phyloP scores from a whole-genome alignment of 169 alveolate species.

The Besnoitia besnoiti region DNA sequence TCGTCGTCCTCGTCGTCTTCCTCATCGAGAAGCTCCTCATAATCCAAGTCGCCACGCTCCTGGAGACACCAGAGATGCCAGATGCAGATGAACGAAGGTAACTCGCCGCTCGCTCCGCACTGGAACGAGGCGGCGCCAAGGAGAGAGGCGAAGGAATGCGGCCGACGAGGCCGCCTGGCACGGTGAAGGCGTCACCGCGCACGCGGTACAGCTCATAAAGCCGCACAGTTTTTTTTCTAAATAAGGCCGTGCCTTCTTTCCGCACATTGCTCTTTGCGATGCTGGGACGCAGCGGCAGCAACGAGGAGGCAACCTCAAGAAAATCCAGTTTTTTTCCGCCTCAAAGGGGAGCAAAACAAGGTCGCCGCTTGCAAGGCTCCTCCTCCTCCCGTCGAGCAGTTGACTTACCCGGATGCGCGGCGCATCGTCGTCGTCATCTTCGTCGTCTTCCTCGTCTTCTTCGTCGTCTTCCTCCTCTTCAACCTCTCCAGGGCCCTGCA shows the following conservation, averaged over 20 bases:
- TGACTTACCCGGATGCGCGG: slow-evolving; percentile 28
- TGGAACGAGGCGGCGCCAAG: background rate
- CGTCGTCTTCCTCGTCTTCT: slow-evolving; percentile 42
- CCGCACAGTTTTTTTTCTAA: no score
- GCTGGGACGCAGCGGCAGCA: no score
- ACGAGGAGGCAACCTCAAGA: no score
- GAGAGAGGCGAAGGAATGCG: background rate
- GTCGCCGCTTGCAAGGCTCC: no score
- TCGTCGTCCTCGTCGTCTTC: slow-evolving; percentile 28
- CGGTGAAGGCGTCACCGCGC: no score
- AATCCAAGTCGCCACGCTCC: slow-evolving; percentile 34
- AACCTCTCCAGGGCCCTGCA: background rate
- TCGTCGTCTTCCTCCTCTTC: slow-evolving; percentile 22
- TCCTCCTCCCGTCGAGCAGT: no score
- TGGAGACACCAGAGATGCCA: background rate
- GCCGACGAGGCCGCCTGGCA: no score
- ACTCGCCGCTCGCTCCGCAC: background rate
- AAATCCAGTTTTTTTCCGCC: no score
- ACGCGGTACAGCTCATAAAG: no score
- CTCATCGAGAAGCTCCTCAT: background rate
- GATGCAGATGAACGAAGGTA: background rate
- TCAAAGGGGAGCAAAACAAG: no score
- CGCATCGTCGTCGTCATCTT: slow-evolving; percentile 46
- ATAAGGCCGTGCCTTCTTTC: no score
- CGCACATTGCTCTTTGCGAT: no score